Base-by-base conservation (phyloP, 2,329 filamentous ascomycete genomes). In the Fusarium avenaceum region DNA sequence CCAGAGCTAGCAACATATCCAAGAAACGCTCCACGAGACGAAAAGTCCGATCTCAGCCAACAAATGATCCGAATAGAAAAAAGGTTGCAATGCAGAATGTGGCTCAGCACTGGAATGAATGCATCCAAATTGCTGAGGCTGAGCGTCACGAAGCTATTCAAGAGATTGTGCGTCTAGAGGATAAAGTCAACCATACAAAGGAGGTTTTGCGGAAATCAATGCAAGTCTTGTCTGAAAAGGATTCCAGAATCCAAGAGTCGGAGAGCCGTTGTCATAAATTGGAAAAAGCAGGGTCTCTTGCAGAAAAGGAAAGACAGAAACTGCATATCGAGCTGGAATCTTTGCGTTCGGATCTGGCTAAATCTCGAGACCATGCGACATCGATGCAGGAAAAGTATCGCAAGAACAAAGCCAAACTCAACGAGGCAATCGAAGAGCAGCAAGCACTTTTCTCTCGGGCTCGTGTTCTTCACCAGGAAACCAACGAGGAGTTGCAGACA, bases 401-500 rank as follows among this genome's bases (percentile, higher is more conserved):
- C 7, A 68, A 68, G 2, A 80, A 77, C 59, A 79, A 74, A 53
- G 66, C 71, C 4, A 80, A 80, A 17, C 70, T 87, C n/a, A 84
- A 85, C 55, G 75, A 81, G 47, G 80, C 81, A 2, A 80, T 82
- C 10, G 62, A 69, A 3, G 84, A 86, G 58, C 84, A 86, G 28
- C 82, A 85, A 57, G 70, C 71, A 7, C 74, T 86, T 2, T 84
- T 78, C 65, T 70, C 62, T 5, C 74, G 75, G 39, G 76, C 77
- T 10, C 77, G 74, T 42, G 52, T 74, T 3, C 75, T 74, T 42
- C 80, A 78, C 51, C 61, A 80, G 17, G 63, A 79, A 4, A 70
- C 77, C 0, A 76, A 80, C 13, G 62, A 74, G 2, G 70, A 81
- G 26, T 57, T 84, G 7, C 75, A 73, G 19, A 67, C 74, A 11